Evolutionary conservation across 129 eudicot species (phyloP).

Genomic region (Centrapalus pauciflorus): DNA sequence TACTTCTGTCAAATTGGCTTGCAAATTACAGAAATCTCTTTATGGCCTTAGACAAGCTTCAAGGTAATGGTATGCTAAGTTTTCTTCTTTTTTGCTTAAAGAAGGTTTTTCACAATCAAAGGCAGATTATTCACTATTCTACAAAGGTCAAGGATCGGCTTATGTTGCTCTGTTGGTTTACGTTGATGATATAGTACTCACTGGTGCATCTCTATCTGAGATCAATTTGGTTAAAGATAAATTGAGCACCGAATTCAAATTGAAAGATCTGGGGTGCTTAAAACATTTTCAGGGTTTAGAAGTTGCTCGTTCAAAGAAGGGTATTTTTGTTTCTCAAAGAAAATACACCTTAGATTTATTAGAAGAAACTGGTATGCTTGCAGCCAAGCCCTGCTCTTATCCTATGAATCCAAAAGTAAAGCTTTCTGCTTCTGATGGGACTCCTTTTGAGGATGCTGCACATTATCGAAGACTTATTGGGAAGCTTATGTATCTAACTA

Average conservation of each 20-base stretch:
- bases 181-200: not conserved
- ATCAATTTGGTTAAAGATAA: not conserved
- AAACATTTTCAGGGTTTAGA: not conserved
- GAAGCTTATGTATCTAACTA: not conserved
- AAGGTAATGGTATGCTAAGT: not conserved
- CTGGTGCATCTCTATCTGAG: not conserved
- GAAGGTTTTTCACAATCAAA: not conserved
- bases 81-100: not conserved
- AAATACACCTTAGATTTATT: not conserved
- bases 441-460: not conserved
- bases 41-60: not conserved
- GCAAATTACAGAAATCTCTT: not conserved
- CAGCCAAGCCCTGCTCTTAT: not conserved
- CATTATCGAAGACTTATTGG: conserved; percentile 1
- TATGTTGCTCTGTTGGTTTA: not conserved
- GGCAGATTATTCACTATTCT: not conserved
- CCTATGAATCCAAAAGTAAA: not conserved
- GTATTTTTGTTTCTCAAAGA: not conserved
- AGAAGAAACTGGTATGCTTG: not conserved
- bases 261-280: not conserved
- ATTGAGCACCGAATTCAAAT: not conserved
- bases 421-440: not conserved
- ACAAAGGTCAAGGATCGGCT: not conserved
- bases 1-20: not conserved
- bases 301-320: too few relatives aligned